Evolutionary conservation across 1,284 basidiomycete genomes (phyloP).

Genomic region (Cryptococcus sp.): DNA sequence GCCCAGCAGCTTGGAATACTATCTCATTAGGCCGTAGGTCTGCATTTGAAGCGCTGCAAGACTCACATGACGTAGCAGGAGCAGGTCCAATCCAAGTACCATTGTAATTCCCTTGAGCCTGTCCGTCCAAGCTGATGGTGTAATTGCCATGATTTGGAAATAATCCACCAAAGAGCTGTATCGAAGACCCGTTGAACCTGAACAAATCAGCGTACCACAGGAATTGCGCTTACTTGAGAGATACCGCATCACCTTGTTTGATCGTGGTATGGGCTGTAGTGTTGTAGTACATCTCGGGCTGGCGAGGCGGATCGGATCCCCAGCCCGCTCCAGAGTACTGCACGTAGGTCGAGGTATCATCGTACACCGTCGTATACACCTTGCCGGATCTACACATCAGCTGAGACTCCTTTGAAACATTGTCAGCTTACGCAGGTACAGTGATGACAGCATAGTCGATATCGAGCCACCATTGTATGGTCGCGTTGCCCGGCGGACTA

Average conservation of each 20-base stretch:
- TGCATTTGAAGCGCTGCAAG: neutral
- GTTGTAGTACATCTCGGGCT: conserved; percentile 7
- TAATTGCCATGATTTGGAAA: conserved; percentile 10
- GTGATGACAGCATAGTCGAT: conserved; percentile 6
- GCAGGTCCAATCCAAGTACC: conserved; percentile 6
- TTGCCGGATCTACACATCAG: neutral
- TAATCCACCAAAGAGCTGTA: conserved; percentile 5
- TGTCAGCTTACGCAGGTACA: neutral
- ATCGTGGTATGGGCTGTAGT: conserved; percentile 3
- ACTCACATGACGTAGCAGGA: conserved; percentile 12
- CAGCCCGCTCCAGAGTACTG: neutral
- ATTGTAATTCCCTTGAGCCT: conserved; percentile 6
- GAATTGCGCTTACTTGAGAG: conserved; percentile 2
- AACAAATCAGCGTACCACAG: neutral
- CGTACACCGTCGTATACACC: conserved; percentile 4
- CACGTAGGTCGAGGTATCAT: conserved; percentile 2
- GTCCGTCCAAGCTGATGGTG: conserved; percentile 17
- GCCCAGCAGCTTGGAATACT: conserved; percentile 13
- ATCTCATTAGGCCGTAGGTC: neutral
- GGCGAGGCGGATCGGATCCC: neutral
- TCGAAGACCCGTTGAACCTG: conserved; percentile 10
- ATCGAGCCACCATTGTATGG: conserved; percentile 7
- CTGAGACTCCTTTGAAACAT: neutral
- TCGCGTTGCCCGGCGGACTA: conserved; percentile 4
- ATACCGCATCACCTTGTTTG: neutral